A percentile compares a stretch with the other conserved stretches of the same genome.
These are phyloP conservation scores for Clavispora santaluciae DNA, from an alignment of 805 yeast species.

Conservation along the genomic window DNA sequence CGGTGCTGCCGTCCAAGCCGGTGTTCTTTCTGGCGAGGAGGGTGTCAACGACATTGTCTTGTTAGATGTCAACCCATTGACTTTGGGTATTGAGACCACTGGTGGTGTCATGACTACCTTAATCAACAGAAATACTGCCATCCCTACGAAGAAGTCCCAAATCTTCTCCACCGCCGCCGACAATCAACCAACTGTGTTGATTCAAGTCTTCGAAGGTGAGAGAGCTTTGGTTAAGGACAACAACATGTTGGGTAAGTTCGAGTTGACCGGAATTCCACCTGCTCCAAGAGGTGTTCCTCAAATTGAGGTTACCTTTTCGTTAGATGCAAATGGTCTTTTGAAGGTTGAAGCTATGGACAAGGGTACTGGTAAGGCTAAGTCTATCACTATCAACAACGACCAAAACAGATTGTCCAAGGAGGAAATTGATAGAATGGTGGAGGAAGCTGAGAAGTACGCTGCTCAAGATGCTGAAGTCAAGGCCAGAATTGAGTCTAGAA, in stretches of 20 bases:
- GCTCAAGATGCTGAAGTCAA: constrained; percentile 17
- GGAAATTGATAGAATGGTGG: constrained; percentile 19
- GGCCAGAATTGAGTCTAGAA: constrained; percentile 18
- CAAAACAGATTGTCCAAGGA: constrained; percentile 19
- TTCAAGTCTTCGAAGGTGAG: constrained; percentile 19
- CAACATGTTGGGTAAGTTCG: constrained; percentile 20
- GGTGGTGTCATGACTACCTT: constrained; percentile 21
- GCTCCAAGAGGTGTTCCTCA: constrained; percentile 21
- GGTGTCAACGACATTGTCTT: constrained; percentile 70
- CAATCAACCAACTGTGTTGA: constrained; percentile 20
- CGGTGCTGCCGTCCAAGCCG: constrained; percentile 71
- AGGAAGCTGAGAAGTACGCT: constrained; percentile 18
- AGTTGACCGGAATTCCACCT: constrained; percentile 20
- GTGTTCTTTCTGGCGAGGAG: constrained; percentile 20
- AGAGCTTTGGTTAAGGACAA: constrained; percentile 21
- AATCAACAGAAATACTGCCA: constrained; percentile 20
- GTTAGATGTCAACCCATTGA: constrained; percentile 21
- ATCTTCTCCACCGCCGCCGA: constrained; percentile 20
- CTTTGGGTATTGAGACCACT: constrained; percentile 20
- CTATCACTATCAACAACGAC: constrained; percentile 18
- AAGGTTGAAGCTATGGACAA: constrained; percentile 19
- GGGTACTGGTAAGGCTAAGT: constrained; percentile 18
- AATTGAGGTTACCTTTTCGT: constrained; percentile 18
- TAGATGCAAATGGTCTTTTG: constrained; percentile 20
- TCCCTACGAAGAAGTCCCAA: constrained; percentile 19